Percentiles rank a stretch among this genome's conserved stretches.
Evolutionary conservation across 768 basidiomycete species (phyloP).

Genomic region (Mycena indigotica): DNA sequence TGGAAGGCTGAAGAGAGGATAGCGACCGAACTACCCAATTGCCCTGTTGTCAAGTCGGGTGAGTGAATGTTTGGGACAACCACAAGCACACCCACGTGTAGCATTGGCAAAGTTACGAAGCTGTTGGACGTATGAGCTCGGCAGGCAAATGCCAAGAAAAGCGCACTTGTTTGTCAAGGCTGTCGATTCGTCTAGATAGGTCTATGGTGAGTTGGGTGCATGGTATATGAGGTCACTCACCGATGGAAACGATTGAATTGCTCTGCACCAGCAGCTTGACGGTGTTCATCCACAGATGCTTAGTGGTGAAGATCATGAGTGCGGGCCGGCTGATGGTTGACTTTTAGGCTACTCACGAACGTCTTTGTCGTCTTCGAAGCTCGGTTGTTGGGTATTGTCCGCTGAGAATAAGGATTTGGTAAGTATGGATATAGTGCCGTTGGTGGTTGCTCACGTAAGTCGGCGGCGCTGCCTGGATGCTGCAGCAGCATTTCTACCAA

Average conservation of each 20-base stretch:
- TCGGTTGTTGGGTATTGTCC: slow-evolving; percentile 45
- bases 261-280: slow-evolving; percentile 69
- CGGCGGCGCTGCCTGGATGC: slow-evolving; percentile 33
- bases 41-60: slow-evolving; percentile 25
- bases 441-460: slow-evolving; percentile 31
- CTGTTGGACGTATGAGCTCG: slow-evolving; percentile 35
- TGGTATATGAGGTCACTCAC: slow-evolving; percentile 36
- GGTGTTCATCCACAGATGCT: slow-evolving; percentile 60
- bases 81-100: slow-evolving; percentile 42
- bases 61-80: background rate
- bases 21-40: slow-evolving; percentile 75
- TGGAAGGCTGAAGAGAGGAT: slow-evolving; percentile 75
- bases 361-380: slow-evolving; percentile 65
- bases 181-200: slow-evolving; percentile 52
- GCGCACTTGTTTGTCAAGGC: slow-evolving; percentile 64
- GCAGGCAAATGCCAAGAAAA: background rate
- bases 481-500: slow-evolving; percentile 54
- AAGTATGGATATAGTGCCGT: background rate
- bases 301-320: background rate
- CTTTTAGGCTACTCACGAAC: slow-evolving; percentile 54
- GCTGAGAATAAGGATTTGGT: background rate
- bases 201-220: slow-evolving; percentile 5
- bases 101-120: slow-evolving; percentile 78
- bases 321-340: background rate
- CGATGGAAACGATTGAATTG: slow-evolving; percentile 64